A percentile compares a stretch with the other conserved stretches of the same genome.
phyloP scores from a whole-genome alignment of 768 basidiomycete genomes.

The Pleurotus tuber-regium region DNA sequence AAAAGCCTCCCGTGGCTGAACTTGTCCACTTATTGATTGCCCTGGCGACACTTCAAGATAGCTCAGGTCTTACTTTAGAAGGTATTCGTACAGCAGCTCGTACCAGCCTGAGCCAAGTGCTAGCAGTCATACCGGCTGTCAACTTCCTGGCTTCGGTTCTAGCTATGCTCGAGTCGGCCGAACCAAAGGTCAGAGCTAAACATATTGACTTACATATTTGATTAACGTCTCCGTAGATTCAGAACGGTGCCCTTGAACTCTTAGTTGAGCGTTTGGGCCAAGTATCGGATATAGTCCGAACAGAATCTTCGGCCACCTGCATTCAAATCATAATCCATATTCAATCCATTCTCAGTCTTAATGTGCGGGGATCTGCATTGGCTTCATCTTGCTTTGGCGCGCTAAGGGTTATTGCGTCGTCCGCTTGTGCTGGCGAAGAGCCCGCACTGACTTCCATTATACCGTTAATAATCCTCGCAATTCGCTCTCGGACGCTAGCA shows the following conservation, averaged over 20 bases:
- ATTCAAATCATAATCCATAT: slow-evolving; percentile 51
- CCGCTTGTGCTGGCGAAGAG: slow-evolving; percentile 68
- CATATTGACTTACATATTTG: background rate
- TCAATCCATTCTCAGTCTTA: slow-evolving; percentile 42
- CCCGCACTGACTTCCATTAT: slow-evolving; percentile 53
- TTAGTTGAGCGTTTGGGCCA: slow-evolving; percentile 63
- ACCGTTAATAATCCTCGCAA: slow-evolving; percentile 52
- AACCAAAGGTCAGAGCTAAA: slow-evolving; percentile 44
- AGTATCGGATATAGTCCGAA: slow-evolving; percentile 55
- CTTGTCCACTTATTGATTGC: slow-evolving; percentile 49
- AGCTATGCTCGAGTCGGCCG: slow-evolving; percentile 53
- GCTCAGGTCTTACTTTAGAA: slow-evolving; percentile 29
- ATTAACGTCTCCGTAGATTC: slow-evolving; percentile 28
- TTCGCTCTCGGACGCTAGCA: slow-evolving; percentile 36
- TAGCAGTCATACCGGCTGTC: slow-evolving; percentile 64
- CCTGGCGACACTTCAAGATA: slow-evolving; percentile 36
- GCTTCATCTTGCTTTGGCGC: slow-evolving; percentile 53
- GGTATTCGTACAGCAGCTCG: slow-evolving; percentile 48
- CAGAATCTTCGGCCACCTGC: slow-evolving; percentile 46
- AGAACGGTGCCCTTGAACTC: slow-evolving; percentile 67
- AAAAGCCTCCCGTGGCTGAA: slow-evolving; percentile 29
- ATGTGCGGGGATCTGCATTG: slow-evolving; percentile 35
- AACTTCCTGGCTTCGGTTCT: slow-evolving; percentile 63
- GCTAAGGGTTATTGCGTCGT: slow-evolving; percentile 54
- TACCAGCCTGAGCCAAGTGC: slow-evolving; percentile 46